A percentile compares a stretch with the other conserved stretches of the same genome.
phyloP scores from a whole-genome alignment of 2,329 filamentous ascomycete species.

The Aspergillus sp. region DNA sequence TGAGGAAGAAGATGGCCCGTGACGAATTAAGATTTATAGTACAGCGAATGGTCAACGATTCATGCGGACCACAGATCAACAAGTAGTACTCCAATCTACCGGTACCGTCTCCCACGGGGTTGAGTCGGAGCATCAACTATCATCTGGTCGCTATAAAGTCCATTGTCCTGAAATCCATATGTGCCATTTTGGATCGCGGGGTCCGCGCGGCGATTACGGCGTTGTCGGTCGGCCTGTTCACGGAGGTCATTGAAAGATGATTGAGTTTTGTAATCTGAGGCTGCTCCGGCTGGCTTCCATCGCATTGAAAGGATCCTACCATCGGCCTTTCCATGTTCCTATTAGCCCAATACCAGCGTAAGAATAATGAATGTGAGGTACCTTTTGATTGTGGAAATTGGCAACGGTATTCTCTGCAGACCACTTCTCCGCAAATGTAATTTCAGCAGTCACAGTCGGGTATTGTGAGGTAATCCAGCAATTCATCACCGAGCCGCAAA shows the following conservation, averaged over 20 bases:
- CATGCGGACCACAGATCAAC: no score
- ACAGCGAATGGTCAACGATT: no score
- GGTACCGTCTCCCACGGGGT: constrained; percentile 13
- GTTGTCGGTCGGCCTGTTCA: constrained; percentile 36
- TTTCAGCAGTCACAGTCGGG: constrained; percentile 55
- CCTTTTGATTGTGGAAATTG: constrained; percentile 58
- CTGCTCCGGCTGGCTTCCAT: constrained; percentile 34
- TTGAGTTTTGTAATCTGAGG: constrained; percentile 4
- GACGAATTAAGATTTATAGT: no score
- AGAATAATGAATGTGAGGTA: constrained; percentile 17
- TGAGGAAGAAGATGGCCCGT: no score
- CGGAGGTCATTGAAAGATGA: constrained; percentile 29
- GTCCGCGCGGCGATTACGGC: constrained; percentile 29
- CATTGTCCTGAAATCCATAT: constrained; percentile 29
- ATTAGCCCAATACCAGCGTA: constrained; percentile 4
- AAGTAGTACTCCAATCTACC: constrained; percentile 4
- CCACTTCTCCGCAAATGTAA: constrained; percentile 49
- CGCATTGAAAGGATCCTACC: constrained; percentile 54
- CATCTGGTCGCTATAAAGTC: constrained; percentile 37
- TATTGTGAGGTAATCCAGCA: constrained; percentile 48
- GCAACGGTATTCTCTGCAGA: constrained; percentile 54
- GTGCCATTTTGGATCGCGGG: constrained; percentile 32
- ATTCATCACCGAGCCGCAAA: constrained; percentile 46
- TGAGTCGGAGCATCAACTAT: constrained; percentile 30
- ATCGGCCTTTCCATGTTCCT: constrained; percentile 45